Evolutionary conservation across 163 green algal genomes (phyloP).

Genomic region (Dunaliella salina): DNA sequence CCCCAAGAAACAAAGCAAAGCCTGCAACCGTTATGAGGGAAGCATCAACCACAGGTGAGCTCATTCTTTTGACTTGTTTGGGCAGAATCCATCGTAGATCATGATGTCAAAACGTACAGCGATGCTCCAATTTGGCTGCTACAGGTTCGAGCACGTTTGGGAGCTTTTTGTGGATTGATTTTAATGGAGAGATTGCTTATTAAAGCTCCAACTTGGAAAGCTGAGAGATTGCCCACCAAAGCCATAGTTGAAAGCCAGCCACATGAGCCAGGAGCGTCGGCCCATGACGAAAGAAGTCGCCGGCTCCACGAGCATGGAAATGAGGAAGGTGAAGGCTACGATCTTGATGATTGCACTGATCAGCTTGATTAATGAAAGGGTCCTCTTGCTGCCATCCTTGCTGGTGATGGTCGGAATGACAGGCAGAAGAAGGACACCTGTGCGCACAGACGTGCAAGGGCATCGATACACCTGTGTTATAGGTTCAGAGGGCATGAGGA

Average conservation of each 20-base stretch:
- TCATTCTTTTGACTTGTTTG: too few relatives aligned
- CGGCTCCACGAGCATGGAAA: background rate
- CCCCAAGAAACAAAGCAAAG: slow-evolving; percentile 9
- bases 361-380: background rate
- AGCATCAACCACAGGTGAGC: too few relatives aligned
- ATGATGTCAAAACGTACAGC: too few relatives aligned
- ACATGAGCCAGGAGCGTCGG: background rate
- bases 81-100: too few relatives aligned
- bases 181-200: background rate
- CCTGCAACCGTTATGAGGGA: background rate
- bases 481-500: too few relatives aligned
- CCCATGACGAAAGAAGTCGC: background rate
- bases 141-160: too few relatives aligned
- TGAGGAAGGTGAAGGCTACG: background rate
- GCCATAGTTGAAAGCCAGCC: background rate
- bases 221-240: background rate
- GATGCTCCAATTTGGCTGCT: too few relatives aligned
- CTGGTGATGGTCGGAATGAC: background rate
- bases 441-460: background rate
- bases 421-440: background rate
- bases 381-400: too few relatives aligned
- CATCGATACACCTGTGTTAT: too few relatives aligned
- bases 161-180: too few relatives aligned
- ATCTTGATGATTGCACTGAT: background rate
- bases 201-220: too few relatives aligned